phyloP scores from a whole-genome alignment of 1,284 basidiomycete genomes.

The Microstroma glucosiphilum region DNA sequence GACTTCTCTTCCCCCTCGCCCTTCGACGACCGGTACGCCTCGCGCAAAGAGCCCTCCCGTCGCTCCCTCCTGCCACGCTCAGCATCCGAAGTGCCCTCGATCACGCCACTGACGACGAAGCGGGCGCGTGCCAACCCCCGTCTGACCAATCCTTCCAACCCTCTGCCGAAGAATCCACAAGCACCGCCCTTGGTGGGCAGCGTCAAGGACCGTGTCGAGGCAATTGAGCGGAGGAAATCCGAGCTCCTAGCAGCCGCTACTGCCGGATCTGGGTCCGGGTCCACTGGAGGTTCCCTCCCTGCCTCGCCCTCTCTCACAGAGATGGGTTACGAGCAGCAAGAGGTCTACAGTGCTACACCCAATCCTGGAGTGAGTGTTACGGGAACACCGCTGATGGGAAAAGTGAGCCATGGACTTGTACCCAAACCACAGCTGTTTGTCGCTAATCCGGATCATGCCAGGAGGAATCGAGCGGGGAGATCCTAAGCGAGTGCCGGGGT shows the following conservation, averaged over 20 bases:
- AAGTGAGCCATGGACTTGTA: slow-evolving; percentile 24
- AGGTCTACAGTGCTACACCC: not conserved
- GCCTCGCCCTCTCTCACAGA: not conserved
- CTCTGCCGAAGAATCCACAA: slow-evolving; percentile 7
- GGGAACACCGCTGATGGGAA: not conserved
- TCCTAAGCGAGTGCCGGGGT: no score
- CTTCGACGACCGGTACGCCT: not conserved
- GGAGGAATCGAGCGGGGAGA: no score
- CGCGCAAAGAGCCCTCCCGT: not conserved
- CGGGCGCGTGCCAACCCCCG: slow-evolving; percentile 31
- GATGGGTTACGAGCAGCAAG: no score
- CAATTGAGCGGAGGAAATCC: slow-evolving; percentile 22
- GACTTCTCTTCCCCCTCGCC: not conserved
- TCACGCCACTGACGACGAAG: slow-evolving; percentile 40
- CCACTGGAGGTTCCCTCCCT: not conserved
- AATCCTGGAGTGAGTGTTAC: not conserved
- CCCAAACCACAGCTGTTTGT: slow-evolving; percentile 37
- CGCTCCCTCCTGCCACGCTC: slow-evolving; percentile 6
- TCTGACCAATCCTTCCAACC: slow-evolving; percentile 30
- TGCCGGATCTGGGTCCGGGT: no score
- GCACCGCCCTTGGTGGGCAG: slow-evolving; percentile 3
- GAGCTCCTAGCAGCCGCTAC: slow-evolving; percentile 7
- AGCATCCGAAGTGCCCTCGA: slow-evolving; percentile 31
- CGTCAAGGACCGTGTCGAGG: slow-evolving; percentile 32
- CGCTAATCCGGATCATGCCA: slow-evolving; percentile 30